Conservation (phyloP, 208 protist genomes). For the Wallacemonas sp. region DNA sequence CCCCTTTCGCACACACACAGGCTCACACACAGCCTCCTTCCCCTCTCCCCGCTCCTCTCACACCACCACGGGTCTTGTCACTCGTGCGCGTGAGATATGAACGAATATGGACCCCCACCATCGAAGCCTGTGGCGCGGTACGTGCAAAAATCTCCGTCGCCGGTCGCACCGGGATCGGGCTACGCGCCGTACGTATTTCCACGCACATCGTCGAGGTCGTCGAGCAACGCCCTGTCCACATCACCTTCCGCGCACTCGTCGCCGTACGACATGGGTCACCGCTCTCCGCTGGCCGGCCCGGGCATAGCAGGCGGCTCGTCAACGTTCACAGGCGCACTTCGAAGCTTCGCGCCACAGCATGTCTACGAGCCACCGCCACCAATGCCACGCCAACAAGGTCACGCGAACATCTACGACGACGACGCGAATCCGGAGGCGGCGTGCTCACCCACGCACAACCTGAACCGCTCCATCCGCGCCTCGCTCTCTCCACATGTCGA, state of each 20-base stretch:
- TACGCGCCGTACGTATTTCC: not conserved
- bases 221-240: slow-evolving; percentile 2
- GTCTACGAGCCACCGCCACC: slow-evolving; percentile 34
- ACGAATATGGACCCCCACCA: not conserved
- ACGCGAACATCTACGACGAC: slow-evolving; percentile 26
- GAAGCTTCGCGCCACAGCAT: not conserved
- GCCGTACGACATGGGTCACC: slow-evolving; percentile 1
- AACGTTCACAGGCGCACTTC: not conserved
- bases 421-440: slow-evolving; percentile 26
- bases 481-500: slow-evolving; percentile 44
- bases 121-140: not conserved
- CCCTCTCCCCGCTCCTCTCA: not conserved
- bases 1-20: not conserved
- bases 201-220: slow-evolving; percentile 7
- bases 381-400: slow-evolving; percentile 12
- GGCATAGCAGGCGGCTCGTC: not conserved
- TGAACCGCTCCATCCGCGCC: slow-evolving; percentile 34
- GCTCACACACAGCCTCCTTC: not conserved
- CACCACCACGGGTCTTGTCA: too few relatives aligned
- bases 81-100: slow-evolving; percentile 2
- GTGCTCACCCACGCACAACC: slow-evolving; percentile 16
- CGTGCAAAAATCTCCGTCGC: slow-evolving; percentile 13
- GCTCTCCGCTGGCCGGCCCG: slow-evolving; percentile 4
- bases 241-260: not conserved
- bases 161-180: not conserved